Percentiles rank a stretch among this genome's conserved stretches.
Evolutionary conservation across 192 early-diverging fungal genomes (phyloP).

Genomic region (Backusella macrospora): DNA sequence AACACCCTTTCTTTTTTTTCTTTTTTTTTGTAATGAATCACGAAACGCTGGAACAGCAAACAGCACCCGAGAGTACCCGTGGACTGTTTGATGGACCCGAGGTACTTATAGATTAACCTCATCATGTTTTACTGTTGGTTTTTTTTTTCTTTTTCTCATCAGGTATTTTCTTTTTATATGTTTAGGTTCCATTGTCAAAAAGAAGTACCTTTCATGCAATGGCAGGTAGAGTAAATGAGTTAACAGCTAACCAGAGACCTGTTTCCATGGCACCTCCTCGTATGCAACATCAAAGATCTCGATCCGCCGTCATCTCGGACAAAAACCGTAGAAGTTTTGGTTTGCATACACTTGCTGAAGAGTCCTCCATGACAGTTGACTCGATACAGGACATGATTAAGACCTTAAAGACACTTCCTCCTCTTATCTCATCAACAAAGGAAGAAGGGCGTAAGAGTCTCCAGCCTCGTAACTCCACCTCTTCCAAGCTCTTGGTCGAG

Average conservation of each 20-base stretch:
- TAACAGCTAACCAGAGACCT: not conserved
- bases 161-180: not conserved
- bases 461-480: slow-evolving; percentile 8
- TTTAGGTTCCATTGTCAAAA: slow-evolving; percentile 10
- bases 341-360: slow-evolving; percentile 38
- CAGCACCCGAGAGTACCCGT: slow-evolving; percentile 46
- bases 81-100: slow-evolving; percentile 47
- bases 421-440: slow-evolving; percentile 23
- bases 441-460: slow-evolving; percentile 7
- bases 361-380: slow-evolving; percentile 43
- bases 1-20: slow-evolving; percentile 19
- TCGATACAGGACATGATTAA: slow-evolving; percentile 60
- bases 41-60: slow-evolving; percentile 40
- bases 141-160: not conserved
- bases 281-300: slow-evolving; percentile 31
- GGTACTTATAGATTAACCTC: no score
- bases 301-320: slow-evolving; percentile 39
- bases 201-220: not conserved
- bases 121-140: not conserved
- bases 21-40: slow-evolving; percentile 20
- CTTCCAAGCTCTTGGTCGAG: slow-evolving; percentile 6
- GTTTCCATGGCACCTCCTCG: slow-evolving; percentile 5
- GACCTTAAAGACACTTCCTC: slow-evolving; percentile 52
- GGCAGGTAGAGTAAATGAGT: not conserved
- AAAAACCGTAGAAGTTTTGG: slow-evolving; percentile 25